Evolutionary conservation across 2,329 filamentous ascomycete genomes (phyloP).

Genomic region (Penicillium sp.): DNA sequence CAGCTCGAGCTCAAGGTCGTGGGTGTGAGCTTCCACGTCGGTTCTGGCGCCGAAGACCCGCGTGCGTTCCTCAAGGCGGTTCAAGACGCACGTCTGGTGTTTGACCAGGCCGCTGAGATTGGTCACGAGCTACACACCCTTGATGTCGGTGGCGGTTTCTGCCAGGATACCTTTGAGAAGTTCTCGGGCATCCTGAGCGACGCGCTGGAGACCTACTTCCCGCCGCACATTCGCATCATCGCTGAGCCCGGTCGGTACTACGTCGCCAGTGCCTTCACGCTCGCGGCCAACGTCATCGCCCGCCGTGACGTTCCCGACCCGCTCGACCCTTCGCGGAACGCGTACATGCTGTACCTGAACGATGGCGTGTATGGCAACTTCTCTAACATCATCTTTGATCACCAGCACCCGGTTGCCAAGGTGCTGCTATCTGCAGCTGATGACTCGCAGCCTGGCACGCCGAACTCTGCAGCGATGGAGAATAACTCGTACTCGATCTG

Average conservation of each 20-base stretch:
- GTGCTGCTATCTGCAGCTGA: constrained; percentile 69
- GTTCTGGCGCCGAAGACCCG: constrained; percentile 94
- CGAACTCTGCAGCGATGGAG: constrained; percentile 43
- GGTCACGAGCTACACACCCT: constrained; percentile 84
- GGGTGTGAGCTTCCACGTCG: constrained; percentile 96
- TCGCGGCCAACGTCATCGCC: constrained; percentile 94
- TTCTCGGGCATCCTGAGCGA: constrained; percentile 81
- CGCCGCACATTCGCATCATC: constrained; percentile 80
- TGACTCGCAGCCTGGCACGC: constrained; percentile 62
- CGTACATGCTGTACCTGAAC: constrained; percentile 97
- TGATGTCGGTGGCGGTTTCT: constrained; percentile 94
- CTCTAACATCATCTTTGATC: constrained; percentile 98
- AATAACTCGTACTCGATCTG: constrained; percentile 90
- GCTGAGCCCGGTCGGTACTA: constrained; percentile 97
- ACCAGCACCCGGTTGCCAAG: constrained; percentile 86
- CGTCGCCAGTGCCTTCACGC: constrained; percentile 87
- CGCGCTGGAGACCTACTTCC: constrained; percentile 87
- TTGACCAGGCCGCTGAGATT: constrained; percentile 76
- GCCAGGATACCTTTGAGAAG: constrained; percentile 83
- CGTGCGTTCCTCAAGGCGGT: constrained; percentile 88
- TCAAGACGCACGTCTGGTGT: constrained; percentile 82
- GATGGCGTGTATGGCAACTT: constrained; percentile 99
- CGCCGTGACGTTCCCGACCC: constrained; percentile 84
- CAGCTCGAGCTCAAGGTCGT: constrained; percentile 86
- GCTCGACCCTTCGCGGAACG: constrained; percentile 49